phyloP scores from a whole-genome alignment of 352 stramenopile genomes.

The Phytopythium delawarense region DNA sequence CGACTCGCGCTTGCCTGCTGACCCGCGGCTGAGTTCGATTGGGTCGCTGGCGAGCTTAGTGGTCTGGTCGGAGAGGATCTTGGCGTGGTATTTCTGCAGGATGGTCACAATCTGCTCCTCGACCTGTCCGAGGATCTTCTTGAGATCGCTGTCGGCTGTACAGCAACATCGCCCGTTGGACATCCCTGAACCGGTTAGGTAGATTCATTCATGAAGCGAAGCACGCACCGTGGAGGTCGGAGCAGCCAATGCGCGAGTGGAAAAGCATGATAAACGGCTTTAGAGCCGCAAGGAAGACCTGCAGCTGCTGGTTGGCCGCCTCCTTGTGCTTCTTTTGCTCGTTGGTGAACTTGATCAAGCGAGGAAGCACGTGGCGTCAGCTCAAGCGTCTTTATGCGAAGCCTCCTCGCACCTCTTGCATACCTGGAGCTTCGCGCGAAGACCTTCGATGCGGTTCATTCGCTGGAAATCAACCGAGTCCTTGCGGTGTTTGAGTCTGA shows the following conservation, averaged over 20 bases:
- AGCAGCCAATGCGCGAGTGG: conserved; percentile 68
- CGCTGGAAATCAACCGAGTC: conserved; percentile 76
- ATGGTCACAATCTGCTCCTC: conserved; percentile 69
- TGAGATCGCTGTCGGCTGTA: conserved; percentile 61
- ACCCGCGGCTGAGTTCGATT: neutral
- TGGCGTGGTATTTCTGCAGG: conserved; percentile 63
- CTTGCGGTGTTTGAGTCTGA: conserved; percentile 77
- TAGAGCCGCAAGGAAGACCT: conserved; percentile 55
- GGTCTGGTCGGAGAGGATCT: conserved; percentile 43
- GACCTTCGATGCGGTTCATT: conserved; percentile 67
- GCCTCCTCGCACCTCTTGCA: neutral
- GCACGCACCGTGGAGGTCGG: conserved; percentile 56
- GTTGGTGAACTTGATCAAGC: conserved; percentile 27
- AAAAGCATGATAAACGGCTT: conserved; percentile 60
- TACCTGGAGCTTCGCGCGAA: conserved; percentile 58
- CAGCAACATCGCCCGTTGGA: neutral
- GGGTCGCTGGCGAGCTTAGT: conserved; percentile 11
- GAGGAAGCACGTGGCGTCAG: neutral
- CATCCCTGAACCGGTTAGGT: too few species aligned
- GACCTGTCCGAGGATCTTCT: conserved; percentile 68
- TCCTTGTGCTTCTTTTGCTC: conserved; percentile 80
- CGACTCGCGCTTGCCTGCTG: neutral
- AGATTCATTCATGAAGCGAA: neutral
- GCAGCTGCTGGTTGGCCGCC: conserved; percentile 62
- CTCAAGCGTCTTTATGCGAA: neutral